Conservation (phyloP, 306 rosid species). For the Inga oerstediana region DNA sequence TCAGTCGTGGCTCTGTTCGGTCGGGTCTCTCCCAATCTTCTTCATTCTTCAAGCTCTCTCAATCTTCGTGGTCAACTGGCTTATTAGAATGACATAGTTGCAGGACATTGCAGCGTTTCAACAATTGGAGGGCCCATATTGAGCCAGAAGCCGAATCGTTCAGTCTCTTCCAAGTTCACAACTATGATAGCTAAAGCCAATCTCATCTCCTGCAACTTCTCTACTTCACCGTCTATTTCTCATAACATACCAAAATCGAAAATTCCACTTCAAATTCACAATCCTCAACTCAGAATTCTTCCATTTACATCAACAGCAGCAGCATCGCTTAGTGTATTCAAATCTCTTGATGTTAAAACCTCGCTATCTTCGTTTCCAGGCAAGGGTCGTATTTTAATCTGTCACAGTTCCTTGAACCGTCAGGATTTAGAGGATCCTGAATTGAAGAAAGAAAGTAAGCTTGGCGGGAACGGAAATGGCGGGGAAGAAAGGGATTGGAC, state of each 20-base stretch:
- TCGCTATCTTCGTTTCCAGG: conserved; percentile 22
- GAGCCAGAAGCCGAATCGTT: background rate
- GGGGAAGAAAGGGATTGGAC: conserved; percentile 75
- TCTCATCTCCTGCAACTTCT: conserved; percentile 64
- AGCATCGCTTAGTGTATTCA: conserved; percentile 8
- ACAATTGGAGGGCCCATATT: background rate
- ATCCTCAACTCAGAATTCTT: conserved; percentile 24
- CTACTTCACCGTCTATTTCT: conserved; percentile 37
- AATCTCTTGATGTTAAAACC: conserved; percentile 22
- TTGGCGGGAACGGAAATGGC: conserved; percentile 43
- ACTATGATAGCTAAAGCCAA: conserved; percentile 48
- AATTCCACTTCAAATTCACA: conserved; percentile 42
- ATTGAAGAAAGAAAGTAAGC: conserved; percentile 36
- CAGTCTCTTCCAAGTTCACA: background rate
- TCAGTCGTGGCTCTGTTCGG: background rate
- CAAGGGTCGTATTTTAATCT: conserved; percentile 41
- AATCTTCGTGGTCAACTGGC: background rate
- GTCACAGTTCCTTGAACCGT: conserved; percentile 39
- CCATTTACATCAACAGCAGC: conserved; percentile 2
- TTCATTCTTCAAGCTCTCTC: background rate
- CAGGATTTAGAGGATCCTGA: conserved; percentile 46
- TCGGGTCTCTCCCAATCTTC: background rate
- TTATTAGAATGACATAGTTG: background rate
- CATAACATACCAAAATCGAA: conserved; percentile 25
- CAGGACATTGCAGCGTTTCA: background rate